Conservation (phyloP, 495 filamentous ascomycete species). For the Haplographium delicatum region DNA sequence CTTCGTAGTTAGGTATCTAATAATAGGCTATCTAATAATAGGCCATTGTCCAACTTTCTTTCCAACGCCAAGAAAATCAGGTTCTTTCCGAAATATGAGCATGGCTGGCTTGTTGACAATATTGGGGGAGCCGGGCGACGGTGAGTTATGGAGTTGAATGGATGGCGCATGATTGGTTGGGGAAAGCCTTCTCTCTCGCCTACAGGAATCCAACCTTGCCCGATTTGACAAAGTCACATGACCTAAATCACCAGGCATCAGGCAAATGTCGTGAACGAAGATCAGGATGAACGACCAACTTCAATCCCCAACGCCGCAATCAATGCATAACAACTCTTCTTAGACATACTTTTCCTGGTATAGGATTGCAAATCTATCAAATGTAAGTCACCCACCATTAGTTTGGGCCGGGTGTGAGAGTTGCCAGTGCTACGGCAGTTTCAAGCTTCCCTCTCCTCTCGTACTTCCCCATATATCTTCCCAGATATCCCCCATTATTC, state of each 20-base stretch:
- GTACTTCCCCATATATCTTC: slow-evolving; percentile 8
- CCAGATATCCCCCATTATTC: neutral
- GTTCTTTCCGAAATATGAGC: too few species aligned
- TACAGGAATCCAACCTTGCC: too few species aligned
- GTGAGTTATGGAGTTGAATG: too few species aligned
- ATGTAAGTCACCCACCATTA: slow-evolving; percentile 12
- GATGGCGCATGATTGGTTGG: too few species aligned
- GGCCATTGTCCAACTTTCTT: too few species aligned
- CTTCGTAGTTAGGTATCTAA: too few species aligned
- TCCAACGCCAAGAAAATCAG: too few species aligned
- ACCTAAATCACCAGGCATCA: slow-evolving; percentile 2
- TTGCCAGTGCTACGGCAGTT: slow-evolving; percentile 8
- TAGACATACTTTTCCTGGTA: neutral
- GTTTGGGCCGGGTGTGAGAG: slow-evolving; percentile 15
- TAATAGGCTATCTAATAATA: too few species aligned
- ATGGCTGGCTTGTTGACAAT: too few species aligned
- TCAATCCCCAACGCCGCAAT: slow-evolving; percentile 7
- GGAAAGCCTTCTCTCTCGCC: neutral
- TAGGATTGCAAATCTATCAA: neutral
- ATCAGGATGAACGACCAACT: slow-evolving; percentile 9
- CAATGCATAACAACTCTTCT: slow-evolving; percentile 21
- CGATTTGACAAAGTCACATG: neutral
- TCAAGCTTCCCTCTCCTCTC: neutral
- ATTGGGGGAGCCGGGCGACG: too few species aligned
- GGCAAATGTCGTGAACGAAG: slow-evolving; percentile 2